Base-by-base conservation (phyloP, 768 basidiomycete species). In the Amanita molliuscula region DNA sequence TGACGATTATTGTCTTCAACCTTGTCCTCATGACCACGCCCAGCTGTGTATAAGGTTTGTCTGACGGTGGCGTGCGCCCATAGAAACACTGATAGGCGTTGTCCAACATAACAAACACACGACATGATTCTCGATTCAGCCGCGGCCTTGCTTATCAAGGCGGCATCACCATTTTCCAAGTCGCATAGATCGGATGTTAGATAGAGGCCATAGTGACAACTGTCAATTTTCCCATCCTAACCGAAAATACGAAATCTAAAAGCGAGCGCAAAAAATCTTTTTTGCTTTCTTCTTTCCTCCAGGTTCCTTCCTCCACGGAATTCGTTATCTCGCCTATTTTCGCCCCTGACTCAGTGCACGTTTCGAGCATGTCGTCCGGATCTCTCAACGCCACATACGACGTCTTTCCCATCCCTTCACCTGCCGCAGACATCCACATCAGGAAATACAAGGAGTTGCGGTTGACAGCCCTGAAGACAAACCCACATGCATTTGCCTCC, bases 401-500 rank as follows among this genome's bases (percentile, higher is more conserved):
- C 29, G 43, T 56, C n/a, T 54, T 53, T 36, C 47, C 48, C n/a
- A 61, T 61, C 45, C 54, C 61, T 10, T 10, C 43, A 3, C 62
- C 61, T 6, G 47, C 57, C 16, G 51, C 56, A 1, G 54, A 62
- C 1, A 43, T 44, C 15, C 52, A 63, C 8, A 44, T 65, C 37
- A 45, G 28, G 11, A 46, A 50, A 31, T 62, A 64, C 50, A 54
- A 49, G 8, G 21, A 41, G n/a, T 44, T 66, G 44, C 61, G 67
- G 7, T 54, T 67, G 21, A 51, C 56, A 15, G 55, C 55, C 21
- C 62, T 67, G 25, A 56, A 58, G 31, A 56, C 56, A 29, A 56
- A 66, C 42, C 62, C 63, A 37, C 56, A 64, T 20, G 61, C 61
- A 0, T 66, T 64, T 51, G 55, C 58, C 7, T 63, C 63, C 8